These are phyloP conservation scores for Plasmodium gonderi DNA, from an alignment of 169 alveolate genomes.

Conservation along the genomic window DNA sequence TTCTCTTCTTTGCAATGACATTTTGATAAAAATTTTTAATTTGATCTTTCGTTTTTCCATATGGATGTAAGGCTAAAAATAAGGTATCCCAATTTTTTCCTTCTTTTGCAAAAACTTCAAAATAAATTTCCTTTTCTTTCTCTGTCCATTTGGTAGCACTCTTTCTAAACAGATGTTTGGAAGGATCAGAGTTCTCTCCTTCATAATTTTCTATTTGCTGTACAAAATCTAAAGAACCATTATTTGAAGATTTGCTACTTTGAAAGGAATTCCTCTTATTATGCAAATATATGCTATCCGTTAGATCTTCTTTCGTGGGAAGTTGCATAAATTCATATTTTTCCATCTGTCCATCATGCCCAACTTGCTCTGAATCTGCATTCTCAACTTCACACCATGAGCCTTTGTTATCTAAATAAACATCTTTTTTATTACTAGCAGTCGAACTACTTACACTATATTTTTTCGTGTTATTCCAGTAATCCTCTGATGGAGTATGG, in stretches of 20 bases:
- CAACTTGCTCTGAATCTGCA: not conserved
- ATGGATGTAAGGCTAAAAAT: constrained; percentile 54
- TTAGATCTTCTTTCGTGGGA: not conserved
- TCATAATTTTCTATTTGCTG: constrained; percentile 36
- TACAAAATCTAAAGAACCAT: not conserved
- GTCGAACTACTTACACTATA: no score
- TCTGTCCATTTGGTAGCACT: constrained; percentile 77
- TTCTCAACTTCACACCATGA: no score
- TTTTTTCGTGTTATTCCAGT: no score
- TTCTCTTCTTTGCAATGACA: constrained; percentile 26
- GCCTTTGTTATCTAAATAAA: no score
- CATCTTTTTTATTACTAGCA: no score
- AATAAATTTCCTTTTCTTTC: constrained; percentile 73
- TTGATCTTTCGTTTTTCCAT: constrained; percentile 78
- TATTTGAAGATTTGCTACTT: constrained; percentile 5
- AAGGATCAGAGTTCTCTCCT: constrained; percentile 7
- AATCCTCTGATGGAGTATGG: no score
- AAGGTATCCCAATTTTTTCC: constrained; percentile 78
- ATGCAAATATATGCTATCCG: not conserved
- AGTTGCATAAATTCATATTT: not conserved
- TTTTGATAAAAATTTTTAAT: constrained; percentile 78
- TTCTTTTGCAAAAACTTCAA: constrained; percentile 19
- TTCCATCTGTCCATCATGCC: not conserved
- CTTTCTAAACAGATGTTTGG: constrained; percentile 30
- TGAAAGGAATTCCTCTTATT: not conserved